A percentile compares a stretch with the other conserved stretches of the same genome.
Evolutionary conservation across 371 early-diverging fungal species (phyloP).

Genomic region (Batrachochytrium dendrobatidis): DNA sequence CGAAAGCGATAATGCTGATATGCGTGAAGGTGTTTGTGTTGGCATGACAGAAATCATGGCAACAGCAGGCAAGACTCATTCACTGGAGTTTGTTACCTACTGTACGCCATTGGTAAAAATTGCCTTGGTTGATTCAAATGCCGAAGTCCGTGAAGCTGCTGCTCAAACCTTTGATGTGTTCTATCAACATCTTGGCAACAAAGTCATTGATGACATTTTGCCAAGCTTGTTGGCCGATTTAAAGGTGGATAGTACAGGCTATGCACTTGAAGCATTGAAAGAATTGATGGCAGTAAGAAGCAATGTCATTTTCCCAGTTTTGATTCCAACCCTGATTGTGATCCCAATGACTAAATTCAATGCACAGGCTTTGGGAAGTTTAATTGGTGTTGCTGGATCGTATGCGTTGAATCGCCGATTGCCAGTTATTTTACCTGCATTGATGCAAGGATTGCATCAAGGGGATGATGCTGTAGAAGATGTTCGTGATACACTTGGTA

Average conservation of each 20-base stretch:
- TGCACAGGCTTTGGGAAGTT: conserved; percentile 79
- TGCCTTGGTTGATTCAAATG: conserved; percentile 49
- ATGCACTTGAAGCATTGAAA: conserved; percentile 88
- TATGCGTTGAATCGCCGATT: conserved; percentile 74
- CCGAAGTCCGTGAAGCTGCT: conserved; percentile 87
- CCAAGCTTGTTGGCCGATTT: conserved; percentile 81
- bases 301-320: conserved; percentile 91
- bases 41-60: conserved; percentile 88
- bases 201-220: conserved; percentile 85
- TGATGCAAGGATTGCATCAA: conserved; percentile 69
- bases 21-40: conserved; percentile 86
- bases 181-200: conserved; percentile 80
- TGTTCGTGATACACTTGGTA: conserved; percentile 56
- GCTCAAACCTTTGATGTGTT: conserved; percentile 89
- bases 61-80: conserved; percentile 71
- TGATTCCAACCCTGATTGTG: conserved; percentile 86
- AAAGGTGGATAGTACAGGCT: conserved; percentile 41
- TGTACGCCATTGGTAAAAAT: conserved; percentile 73
- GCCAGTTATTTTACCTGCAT: conserved; percentile 65
- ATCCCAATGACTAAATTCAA: conserved; percentile 85
- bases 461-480: conserved; percentile 64
- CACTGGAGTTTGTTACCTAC: conserved; percentile 73
- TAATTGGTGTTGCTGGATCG: conserved; percentile 85
- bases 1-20: conserved; percentile 46
- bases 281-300: conserved; percentile 94